Percentiles rank a stretch among this genome's conserved stretches.
Conservation (phyloP, 345 rosid species). For the Raphanus raphanistrum region DNA sequence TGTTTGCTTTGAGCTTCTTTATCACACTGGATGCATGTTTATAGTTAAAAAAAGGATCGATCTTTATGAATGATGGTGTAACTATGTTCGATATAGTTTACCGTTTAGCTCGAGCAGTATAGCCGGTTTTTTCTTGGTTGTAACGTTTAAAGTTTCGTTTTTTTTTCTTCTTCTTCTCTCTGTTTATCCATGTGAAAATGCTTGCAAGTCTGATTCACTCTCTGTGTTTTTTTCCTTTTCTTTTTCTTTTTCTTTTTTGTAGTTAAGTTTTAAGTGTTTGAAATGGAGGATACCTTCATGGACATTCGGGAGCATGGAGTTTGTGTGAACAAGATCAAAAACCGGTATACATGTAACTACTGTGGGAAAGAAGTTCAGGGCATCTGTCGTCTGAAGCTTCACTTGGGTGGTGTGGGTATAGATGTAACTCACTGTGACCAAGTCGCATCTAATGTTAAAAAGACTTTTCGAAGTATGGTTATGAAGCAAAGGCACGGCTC, state of each 20-base stretch:
- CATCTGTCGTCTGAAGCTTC: not conserved
- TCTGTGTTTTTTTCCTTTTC: not conserved
- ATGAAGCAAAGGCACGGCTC: not conserved
- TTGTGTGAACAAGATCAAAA: constrained; percentile 27
- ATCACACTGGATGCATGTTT: not conserved
- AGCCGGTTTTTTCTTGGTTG: not conserved
- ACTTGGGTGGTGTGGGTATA: not conserved
- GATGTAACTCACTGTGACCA: not conserved
- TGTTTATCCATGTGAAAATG: not conserved
- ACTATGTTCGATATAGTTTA: no score
- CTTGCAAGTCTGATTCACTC: not conserved
- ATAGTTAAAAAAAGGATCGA: not conserved
- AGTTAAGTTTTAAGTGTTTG: not conserved
- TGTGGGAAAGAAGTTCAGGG: not conserved
- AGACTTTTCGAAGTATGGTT: not conserved
- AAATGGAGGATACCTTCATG: constrained; percentile 16
- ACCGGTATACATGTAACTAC: constrained; percentile 37
- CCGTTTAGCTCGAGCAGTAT: no score
- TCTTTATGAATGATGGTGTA: no score
- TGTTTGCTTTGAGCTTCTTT: not conserved
- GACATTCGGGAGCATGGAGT: constrained; percentile 42
- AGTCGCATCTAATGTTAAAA: not conserved
- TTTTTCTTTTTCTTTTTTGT: not conserved
- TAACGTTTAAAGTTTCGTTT: constrained; percentile 6
- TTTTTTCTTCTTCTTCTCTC: not conserved